These are phyloP conservation scores for Scutellaria galericulata DNA, from an alignment of 257 asterid genomes.

Conservation along the genomic window DNA sequence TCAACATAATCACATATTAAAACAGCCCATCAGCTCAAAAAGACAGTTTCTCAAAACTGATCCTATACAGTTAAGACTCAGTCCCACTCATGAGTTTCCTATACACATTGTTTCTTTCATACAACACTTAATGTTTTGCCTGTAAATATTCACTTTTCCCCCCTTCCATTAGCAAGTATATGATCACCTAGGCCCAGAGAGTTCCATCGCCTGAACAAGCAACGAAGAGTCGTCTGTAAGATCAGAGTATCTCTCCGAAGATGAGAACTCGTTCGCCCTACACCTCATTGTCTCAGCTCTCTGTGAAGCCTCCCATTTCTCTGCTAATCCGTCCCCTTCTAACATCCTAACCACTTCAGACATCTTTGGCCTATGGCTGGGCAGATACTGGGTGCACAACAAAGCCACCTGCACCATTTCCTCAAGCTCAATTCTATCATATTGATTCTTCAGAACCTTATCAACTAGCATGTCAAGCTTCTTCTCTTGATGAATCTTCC, in stretches of 20 bases:
- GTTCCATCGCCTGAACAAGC: constrained; percentile 95
- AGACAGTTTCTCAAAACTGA: constrained; percentile 9
- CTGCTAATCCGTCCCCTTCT: constrained; percentile 96
- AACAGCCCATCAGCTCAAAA: neutral
- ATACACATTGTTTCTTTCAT: constrained; percentile 26
- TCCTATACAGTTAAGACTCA: constrained; percentile 32
- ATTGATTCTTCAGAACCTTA: constrained; percentile 62
- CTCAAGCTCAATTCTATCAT: constrained; percentile 81
- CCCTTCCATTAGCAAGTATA: constrained; percentile 5
- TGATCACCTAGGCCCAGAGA: constrained; percentile 86
- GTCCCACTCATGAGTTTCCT: constrained; percentile 13
- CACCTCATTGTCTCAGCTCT: constrained; percentile 69
- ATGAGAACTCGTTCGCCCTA: constrained; percentile 76
- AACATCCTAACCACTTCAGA: constrained; percentile 96
- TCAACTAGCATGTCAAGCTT: constrained; percentile 84
- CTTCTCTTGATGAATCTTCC: constrained; percentile 84
- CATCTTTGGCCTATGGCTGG: constrained; percentile 89
- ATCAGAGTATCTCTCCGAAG: constrained; percentile 90
- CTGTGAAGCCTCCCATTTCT: constrained; percentile 96
- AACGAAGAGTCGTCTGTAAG: constrained; percentile 88
- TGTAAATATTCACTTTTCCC: constrained; percentile 26
- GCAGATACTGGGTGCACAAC: constrained; percentile 88
- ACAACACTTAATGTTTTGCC: constrained; percentile 15
- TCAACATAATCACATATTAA: constrained; percentile 12
- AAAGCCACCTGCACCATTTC: constrained; percentile 92